Evolutionary conservation across 306 rosid genomes (phyloP).

Genomic region (Corylus heterophylla): DNA sequence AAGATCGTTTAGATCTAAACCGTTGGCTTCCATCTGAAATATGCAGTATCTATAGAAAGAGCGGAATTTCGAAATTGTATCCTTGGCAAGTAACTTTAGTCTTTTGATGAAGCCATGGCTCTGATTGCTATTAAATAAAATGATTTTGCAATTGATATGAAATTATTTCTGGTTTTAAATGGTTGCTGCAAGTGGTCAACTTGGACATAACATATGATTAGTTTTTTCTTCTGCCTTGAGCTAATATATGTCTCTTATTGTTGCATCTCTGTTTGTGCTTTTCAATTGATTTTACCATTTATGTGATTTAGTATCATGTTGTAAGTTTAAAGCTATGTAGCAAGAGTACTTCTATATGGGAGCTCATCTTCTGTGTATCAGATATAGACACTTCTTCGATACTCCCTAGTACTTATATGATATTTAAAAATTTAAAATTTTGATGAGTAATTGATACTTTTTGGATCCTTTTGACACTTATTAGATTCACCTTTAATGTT

Average conservation of each 20-base stretch:
- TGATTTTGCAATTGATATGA: background rate
- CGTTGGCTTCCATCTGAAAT: slow-evolving; percentile 89
- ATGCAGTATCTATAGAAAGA: slow-evolving; percentile 72
- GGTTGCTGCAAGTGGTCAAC: background rate
- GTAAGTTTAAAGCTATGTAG: background rate
- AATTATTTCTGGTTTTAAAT: background rate
- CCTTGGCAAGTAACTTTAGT: slow-evolving; percentile 77
- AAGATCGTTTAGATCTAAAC: slow-evolving; percentile 56
- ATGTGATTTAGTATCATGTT: background rate
- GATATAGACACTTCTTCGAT: background rate
- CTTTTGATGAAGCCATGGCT: slow-evolving; percentile 18
- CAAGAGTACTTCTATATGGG: background rate
- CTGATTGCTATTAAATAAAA: background rate
- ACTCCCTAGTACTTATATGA: background rate
- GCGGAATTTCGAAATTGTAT: slow-evolving; percentile 81
- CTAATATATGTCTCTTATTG: background rate
- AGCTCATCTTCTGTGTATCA: background rate
- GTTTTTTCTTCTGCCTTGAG: background rate
- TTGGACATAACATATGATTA: background rate
- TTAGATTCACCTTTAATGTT: too few relatives aligned
- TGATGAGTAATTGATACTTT: background rate
- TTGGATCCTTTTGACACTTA: too few relatives aligned
- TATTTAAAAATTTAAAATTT: background rate
- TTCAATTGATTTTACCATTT: background rate
- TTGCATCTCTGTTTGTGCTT: background rate